phyloP scores from a whole-genome alignment of 2,329 filamentous ascomycete genomes.

The Didymella lethalis region DNA sequence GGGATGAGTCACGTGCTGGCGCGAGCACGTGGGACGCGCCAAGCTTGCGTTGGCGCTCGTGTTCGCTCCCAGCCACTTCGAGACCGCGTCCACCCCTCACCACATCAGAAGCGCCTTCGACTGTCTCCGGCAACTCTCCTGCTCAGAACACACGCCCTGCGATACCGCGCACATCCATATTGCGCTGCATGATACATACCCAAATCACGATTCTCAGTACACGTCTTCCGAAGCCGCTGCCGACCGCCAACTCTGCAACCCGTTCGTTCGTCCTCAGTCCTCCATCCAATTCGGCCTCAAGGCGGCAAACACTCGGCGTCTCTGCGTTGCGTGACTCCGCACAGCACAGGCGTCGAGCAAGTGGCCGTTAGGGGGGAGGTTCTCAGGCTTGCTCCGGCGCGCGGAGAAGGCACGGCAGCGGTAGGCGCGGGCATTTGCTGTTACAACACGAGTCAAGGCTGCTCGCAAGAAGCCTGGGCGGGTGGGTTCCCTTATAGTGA shows the following conservation, averaged over 20 bases:
- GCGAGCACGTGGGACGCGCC: not conserved
- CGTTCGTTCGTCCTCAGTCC: slow-evolving; percentile 8
- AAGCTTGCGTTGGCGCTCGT: not conserved
- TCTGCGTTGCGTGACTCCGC: slow-evolving; percentile 1
- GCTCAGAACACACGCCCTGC: not conserved
- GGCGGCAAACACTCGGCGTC: slow-evolving; percentile 8
- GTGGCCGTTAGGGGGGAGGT: slow-evolving; percentile 9
- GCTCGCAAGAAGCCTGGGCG: slow-evolving; percentile 10
- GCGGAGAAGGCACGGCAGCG: not conserved
- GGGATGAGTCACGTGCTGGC: not conserved
- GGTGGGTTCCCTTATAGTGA: slow-evolving; percentile 7
- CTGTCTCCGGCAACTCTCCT: not conserved
- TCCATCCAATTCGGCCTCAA: slow-evolving; percentile 2
- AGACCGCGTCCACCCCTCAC: not conserved
- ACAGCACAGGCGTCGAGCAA: slow-evolving; percentile 1
- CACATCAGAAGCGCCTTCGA: not conserved
- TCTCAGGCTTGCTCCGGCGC: slow-evolving; percentile 13
- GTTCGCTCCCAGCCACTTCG: not conserved
- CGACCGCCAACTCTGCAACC: slow-evolving; percentile 6
- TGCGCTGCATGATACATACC: not conserved
- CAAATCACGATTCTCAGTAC: not conserved
- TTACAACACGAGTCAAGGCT: not conserved
- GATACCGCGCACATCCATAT: not conserved
- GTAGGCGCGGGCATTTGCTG: not conserved
- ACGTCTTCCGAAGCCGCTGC: slow-evolving; percentile 1